These are phyloP conservation scores for Epichloe brachyelytri DNA, from an alignment of 2,329 filamentous ascomycete genomes.

Conservation along the genomic window DNA sequence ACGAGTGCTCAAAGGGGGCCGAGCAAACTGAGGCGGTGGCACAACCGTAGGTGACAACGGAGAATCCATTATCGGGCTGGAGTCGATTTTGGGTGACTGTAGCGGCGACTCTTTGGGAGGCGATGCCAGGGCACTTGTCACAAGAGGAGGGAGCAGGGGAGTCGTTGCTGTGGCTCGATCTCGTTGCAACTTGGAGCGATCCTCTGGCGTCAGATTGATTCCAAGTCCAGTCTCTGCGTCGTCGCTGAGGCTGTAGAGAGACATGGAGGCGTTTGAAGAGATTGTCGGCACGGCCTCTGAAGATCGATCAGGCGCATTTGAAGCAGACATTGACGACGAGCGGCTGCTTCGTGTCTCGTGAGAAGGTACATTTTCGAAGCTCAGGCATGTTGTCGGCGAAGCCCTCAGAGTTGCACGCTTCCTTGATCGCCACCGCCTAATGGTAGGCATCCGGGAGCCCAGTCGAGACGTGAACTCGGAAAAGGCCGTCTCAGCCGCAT, in stretches of 20 bases:
- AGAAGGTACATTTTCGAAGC: conserved; percentile 64
- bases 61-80: conserved; percentile 3
- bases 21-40: conserved; percentile 33
- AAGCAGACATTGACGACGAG: conserved; percentile 63
- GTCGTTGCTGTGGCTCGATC: conserved; percentile 57
- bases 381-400: conserved; percentile 67
- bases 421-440: conserved; percentile 36
- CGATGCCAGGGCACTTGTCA: conserved; percentile 45
- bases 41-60: conserved; percentile 10
- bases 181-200: conserved; percentile 39
- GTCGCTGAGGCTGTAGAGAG: conserved; percentile 43
- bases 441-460: conserved; percentile 44
- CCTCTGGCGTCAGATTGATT: conserved; percentile 20
- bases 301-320: conserved; percentile 30
- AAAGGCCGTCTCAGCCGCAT: conserved; percentile 44
- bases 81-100: conserved; percentile 54
- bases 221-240: conserved; percentile 26
- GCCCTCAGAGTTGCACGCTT: conserved; percentile 32
- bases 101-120: conserved; percentile 63
- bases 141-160: conserved; percentile 70
- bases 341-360: conserved; percentile 61
- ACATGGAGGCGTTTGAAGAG: conserved; percentile 49
- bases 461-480: conserved; percentile 52
- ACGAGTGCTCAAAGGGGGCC: conserved; percentile 61
- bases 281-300: conserved; percentile 43